Percentiles rank a stretch among this genome's conserved stretches.
These are phyloP conservation scores for Crotalaria pallida DNA, from an alignment of 306 rosid species.

Conservation along the genomic window DNA sequence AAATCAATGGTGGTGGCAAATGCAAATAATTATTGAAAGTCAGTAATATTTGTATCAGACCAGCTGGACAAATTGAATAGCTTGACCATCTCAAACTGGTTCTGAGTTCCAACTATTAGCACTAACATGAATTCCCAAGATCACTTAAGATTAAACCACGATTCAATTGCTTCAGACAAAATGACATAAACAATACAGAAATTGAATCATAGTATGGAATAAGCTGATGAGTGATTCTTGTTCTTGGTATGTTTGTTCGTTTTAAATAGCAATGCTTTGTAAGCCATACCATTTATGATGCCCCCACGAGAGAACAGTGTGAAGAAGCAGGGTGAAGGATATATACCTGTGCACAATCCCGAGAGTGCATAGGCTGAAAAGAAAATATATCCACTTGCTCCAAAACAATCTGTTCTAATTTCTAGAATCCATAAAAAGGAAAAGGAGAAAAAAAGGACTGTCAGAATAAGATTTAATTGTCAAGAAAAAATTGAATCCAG, in stretches of 20 bases:
- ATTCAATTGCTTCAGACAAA: background rate
- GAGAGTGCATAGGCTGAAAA: slow-evolving; percentile 84
- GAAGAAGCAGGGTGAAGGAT: background rate
- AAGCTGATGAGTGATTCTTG: background rate
- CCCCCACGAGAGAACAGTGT: background rate
- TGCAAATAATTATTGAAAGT: background rate
- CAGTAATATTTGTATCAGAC: background rate
- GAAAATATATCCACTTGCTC: slow-evolving; percentile 63
- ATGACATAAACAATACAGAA: background rate
- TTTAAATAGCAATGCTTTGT: background rate
- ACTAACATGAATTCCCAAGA: background rate
- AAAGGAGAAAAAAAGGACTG: background rate
- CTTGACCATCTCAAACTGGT: slow-evolving; percentile 5
- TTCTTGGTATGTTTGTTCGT: background rate
- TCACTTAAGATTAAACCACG: background rate
- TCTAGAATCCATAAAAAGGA: slow-evolving; percentile 36
- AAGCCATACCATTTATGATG: background rate
- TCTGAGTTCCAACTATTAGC: background rate
- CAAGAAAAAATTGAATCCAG: background rate
- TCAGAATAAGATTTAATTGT: background rate
- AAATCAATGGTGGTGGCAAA: background rate
- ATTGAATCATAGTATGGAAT: background rate
- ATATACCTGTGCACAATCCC: slow-evolving; percentile 83
- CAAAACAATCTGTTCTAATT: slow-evolving; percentile 70
- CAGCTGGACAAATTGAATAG: background rate